A percentile compares a stretch with the other conserved stretches of the same genome.
Evolutionary conservation across 139 green algal genomes (phyloP).

Genomic region (Closterium sp.): DNA sequence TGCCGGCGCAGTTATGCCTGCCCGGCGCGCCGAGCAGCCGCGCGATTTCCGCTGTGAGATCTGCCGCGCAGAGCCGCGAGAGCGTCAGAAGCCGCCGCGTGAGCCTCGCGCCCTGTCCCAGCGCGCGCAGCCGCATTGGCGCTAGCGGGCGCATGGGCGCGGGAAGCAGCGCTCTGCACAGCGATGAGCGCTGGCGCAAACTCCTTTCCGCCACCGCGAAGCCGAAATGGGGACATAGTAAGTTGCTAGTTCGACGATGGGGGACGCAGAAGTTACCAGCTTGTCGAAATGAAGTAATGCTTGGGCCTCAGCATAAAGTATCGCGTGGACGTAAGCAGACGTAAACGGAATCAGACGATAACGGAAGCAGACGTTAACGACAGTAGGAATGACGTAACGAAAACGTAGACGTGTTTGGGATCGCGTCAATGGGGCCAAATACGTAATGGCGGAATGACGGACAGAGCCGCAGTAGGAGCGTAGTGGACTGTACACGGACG

Average conservation of each 20-base stretch:
- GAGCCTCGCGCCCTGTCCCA: not conserved
- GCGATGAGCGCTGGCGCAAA: not conserved
- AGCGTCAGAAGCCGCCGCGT: not conserved
- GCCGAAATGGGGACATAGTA: not conserved
- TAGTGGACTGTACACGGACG: no score
- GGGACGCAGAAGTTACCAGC: no score
- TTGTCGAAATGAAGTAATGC: no score
- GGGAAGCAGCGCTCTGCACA: not conserved
- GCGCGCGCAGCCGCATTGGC: not conserved
- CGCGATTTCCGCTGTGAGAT: not conserved
- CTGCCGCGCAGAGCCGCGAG: not conserved
- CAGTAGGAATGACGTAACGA: no score
- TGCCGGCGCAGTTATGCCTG: not conserved
- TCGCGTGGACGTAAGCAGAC: no score
- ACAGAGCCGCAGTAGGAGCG: no score
- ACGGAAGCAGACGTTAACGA: no score
- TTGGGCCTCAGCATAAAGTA: no score
- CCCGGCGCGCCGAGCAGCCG: not conserved
- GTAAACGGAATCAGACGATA: no score
- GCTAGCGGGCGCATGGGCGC: not conserved
- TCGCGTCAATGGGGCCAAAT: no score
- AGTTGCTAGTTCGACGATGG: not conserved
- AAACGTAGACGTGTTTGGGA: no score
- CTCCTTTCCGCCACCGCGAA: not conserved
- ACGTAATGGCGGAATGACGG: no score